phyloP scores from a whole-genome alignment of 2,329 filamentous ascomycete species.

The Pleochaeta shiraiana region DNA sequence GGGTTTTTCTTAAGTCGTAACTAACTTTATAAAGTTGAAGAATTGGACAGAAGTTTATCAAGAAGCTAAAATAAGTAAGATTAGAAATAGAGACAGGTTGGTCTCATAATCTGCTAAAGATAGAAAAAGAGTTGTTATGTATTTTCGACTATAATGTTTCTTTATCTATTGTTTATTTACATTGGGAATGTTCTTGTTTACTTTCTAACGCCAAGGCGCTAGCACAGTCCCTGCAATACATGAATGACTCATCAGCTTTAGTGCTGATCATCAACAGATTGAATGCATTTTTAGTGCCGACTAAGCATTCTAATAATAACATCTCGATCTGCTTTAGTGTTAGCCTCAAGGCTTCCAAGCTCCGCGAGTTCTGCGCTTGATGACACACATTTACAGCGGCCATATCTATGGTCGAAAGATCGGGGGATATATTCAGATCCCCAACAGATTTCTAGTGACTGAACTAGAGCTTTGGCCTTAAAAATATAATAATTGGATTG shows the following conservation, averaged over 20 bases:
- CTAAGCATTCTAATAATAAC: background rate
- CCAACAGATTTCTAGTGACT: background rate
- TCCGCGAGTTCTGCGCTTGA: background rate
- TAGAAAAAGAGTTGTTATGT: too few species aligned
- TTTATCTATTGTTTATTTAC: too few species aligned
- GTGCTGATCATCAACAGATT: too few species aligned
- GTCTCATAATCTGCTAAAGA: slow-evolving; percentile 4
- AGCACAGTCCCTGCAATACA: background rate
- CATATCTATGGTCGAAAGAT: background rate
- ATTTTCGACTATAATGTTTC: too few species aligned
- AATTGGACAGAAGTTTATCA: slow-evolving; percentile 3
- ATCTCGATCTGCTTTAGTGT: background rate
- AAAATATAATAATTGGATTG: background rate
- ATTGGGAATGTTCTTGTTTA: too few species aligned
- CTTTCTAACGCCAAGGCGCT: too few species aligned
- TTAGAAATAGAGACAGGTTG: background rate
- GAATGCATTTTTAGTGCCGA: background rate
- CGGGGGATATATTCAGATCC: background rate
- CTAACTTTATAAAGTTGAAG: background rate
- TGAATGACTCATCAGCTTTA: too few species aligned
- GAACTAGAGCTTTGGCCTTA: background rate
- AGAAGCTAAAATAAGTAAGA: too few species aligned
- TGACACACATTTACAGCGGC: background rate
- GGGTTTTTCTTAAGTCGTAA: background rate
- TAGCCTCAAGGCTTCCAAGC: background rate